phyloP scores from a whole-genome alignment of 202 grass and related monocot genomes.

The Musa balbisiana region DNA sequence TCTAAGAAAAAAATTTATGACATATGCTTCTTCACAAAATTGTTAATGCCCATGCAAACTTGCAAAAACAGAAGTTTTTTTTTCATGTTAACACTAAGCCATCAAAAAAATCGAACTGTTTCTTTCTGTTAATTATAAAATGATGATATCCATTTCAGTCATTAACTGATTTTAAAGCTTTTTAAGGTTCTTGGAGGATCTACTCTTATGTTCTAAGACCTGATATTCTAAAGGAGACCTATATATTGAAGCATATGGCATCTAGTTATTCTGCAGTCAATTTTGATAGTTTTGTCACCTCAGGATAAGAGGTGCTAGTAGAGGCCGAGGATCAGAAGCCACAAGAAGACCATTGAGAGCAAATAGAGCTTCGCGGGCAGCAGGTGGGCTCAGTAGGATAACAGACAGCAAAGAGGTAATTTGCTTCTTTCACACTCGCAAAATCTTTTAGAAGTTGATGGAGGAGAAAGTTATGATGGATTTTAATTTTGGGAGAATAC shows the following conservation, averaged over 20 bases:
- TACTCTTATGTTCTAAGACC: neutral
- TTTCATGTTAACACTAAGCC: neutral
- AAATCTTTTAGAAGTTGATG: conserved; percentile 21
- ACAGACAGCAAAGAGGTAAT: conserved; percentile 26
- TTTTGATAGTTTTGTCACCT: conserved; percentile 5
- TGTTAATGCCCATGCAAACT: neutral
- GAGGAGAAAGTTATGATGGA: neutral
- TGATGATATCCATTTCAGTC: neutral
- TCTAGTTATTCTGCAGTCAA: neutral
- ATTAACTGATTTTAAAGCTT: neutral
- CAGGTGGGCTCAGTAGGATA: conserved; percentile 26
- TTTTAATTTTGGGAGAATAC: conserved; percentile 14
- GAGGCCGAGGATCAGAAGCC: conserved; percentile 42
- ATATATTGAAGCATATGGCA: neutral
- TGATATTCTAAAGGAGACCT: neutral
- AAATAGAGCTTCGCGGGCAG: conserved; percentile 46
- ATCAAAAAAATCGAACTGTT: neutral
- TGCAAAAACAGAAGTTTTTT: neutral
- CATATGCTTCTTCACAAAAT: neutral
- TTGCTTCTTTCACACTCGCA: conserved; percentile 11
- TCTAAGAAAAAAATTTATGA: neutral
- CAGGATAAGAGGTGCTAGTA: conserved; percentile 53
- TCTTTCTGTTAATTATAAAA: too few relatives aligned
- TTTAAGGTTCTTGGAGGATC: neutral
- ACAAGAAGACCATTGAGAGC: conserved; percentile 58